A percentile compares a stretch with the other conserved stretches of the same genome.
Evolutionary conservation across 2,329 filamentous ascomycete species (phyloP).

Genomic region (Alternaria arbusti): DNA sequence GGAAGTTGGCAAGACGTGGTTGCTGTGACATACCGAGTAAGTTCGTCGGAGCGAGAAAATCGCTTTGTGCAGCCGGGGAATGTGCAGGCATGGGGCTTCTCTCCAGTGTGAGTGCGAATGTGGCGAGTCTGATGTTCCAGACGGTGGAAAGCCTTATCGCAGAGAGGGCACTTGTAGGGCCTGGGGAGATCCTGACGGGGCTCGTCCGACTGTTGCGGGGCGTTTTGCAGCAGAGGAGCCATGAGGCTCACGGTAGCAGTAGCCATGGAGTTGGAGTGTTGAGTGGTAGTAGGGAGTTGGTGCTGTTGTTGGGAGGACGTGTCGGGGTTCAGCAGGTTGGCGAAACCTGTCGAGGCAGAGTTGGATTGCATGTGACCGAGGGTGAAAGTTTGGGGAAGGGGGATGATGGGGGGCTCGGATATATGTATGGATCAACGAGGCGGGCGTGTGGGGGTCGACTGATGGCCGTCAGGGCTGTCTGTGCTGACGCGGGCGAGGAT

Average conservation of each 20-base stretch:
- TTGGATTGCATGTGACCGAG: slow-evolving; percentile 51
- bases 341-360: slow-evolving; percentile 43
- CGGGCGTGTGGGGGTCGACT: slow-evolving; percentile 38
- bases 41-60: slow-evolving; percentile 94
- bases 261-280: slow-evolving; percentile 41
- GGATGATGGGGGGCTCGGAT: slow-evolving; percentile 45
- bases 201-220: slow-evolving; percentile 53
- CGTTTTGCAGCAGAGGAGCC: slow-evolving; percentile 66
- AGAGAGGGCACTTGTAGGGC: slow-evolving; percentile 97
- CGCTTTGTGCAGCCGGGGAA: slow-evolving; percentile 96
- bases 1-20: background rate
- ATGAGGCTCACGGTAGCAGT: slow-evolving; percentile 57
- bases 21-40: slow-evolving; percentile 62
- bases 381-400: slow-evolving; percentile 47
- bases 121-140: slow-evolving; percentile 92
- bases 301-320: slow-evolving; percentile 19
- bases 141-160: slow-evolving; percentile 98
- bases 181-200: slow-evolving; percentile 85
- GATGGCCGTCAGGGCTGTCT: slow-evolving; percentile 35
- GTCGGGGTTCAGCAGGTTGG: slow-evolving; percentile 49
- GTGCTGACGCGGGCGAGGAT: slow-evolving; percentile 37
- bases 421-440: slow-evolving; percentile 42
- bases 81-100: slow-evolving; percentile 96
- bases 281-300: slow-evolving; percentile 15
- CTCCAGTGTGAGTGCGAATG: slow-evolving; percentile 95